Percentiles rank a stretch among this genome's conserved stretches.
Conservation (phyloP, 2,329 filamentous ascomycete genomes). For the Penicillium fuscoglaucum region DNA sequence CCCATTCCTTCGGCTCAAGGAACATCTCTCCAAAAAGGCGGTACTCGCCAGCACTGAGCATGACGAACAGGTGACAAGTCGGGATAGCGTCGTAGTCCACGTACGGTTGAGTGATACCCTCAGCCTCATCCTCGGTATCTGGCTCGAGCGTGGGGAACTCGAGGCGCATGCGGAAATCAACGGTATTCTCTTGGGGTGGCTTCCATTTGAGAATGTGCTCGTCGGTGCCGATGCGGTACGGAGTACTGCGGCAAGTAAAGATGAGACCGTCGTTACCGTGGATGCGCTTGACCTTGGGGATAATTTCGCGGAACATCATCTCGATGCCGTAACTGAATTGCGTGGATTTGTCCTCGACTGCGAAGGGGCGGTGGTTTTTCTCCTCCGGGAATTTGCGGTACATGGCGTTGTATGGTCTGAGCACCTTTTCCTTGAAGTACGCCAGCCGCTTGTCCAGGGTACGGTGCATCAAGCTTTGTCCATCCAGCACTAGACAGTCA, state of each 20-base stretch:
- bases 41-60: constrained; percentile 65
- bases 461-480: constrained; percentile 71
- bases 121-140: constrained; percentile 65
- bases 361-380: constrained; percentile 70
- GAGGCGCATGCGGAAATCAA: constrained; percentile 83
- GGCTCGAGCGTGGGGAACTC: constrained; percentile 72
- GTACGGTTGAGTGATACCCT: constrained; percentile 63
- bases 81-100: constrained; percentile 80
- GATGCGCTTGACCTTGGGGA: constrained; percentile 69
- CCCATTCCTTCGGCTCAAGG: constrained; percentile 78
- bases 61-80: constrained; percentile 69
- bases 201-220: constrained; percentile 97
- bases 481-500: constrained; percentile 83
- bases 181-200: constrained; percentile 87
- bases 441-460: constrained; percentile 86
- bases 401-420: constrained; percentile 73
- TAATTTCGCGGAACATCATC: constrained; percentile 85
- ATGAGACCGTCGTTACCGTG: constrained; percentile 97
- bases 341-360: constrained; percentile 83
- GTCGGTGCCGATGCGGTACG: constrained; percentile 89
- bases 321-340: constrained; percentile 85
- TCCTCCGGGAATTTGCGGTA: constrained; percentile 74
- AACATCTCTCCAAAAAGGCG: constrained; percentile 66
- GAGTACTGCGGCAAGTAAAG: constrained; percentile 88
- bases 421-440: constrained; percentile 77